phyloP scores from a whole-genome alignment of 768 basidiomycete genomes.

The Cyclocybe cylindracea region DNA sequence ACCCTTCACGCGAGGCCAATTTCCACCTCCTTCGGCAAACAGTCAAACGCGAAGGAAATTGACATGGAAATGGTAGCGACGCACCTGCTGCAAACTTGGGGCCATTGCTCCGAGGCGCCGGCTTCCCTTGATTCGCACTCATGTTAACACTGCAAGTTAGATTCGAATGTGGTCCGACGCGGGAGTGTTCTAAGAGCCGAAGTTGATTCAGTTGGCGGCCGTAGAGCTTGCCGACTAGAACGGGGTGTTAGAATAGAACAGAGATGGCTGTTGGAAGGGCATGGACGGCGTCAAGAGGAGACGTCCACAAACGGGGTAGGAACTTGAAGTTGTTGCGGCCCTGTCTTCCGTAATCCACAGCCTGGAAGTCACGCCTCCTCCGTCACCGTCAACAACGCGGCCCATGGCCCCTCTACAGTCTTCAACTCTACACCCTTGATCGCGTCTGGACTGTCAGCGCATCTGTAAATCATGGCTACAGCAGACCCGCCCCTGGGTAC shows the following conservation, averaged over 20 bases:
- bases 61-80: constrained; percentile 2
- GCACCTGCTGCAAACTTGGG: constrained; percentile 11
- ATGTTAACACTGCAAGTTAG: background rate
- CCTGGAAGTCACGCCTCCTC: too few relatives aligned
- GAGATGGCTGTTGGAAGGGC: too few relatives aligned
- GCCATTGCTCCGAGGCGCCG: constrained; percentile 6
- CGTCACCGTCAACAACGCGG: background rate
- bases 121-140: constrained; percentile 3
- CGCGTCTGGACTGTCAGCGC: background rate
- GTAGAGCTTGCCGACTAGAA: too few relatives aligned
- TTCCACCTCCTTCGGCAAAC: constrained; percentile 27
- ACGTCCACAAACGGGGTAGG: too few relatives aligned
- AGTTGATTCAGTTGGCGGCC: too few relatives aligned
- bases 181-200: too few relatives aligned
- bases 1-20: constrained; percentile 25
- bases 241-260: too few relatives aligned
- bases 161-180: background rate
- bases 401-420: constrained; percentile 10
- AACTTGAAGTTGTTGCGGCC: too few relatives aligned
- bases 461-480: constrained; percentile 9
- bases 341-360: too few relatives aligned
- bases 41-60: background rate
- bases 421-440: background rate
- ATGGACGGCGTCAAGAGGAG: too few relatives aligned
- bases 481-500: constrained; percentile 55